Conservation (phyloP, 2,329 filamentous ascomycete genomes). For the Arthrobotrys pseudoclavata region DNA sequence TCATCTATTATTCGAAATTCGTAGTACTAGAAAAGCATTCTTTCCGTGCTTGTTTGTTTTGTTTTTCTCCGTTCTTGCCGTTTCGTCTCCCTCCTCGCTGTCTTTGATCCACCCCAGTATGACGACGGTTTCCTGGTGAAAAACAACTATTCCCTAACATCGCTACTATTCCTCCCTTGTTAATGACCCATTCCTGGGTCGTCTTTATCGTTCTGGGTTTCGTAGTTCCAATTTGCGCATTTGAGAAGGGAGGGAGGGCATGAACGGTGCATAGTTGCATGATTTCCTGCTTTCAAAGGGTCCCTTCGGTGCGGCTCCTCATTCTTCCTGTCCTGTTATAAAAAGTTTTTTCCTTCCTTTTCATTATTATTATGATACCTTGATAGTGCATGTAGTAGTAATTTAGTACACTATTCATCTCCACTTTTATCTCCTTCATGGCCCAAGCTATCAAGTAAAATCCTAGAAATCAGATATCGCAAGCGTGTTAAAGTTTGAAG, state of each 20-base stretch:
- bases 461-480: no score
- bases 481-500: no score
- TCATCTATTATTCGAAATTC: slow-evolving; percentile 30
- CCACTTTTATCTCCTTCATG: background rate
- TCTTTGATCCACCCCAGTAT: slow-evolving; percentile 2
- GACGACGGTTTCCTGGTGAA: slow-evolving; percentile 31
- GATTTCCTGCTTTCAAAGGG: slow-evolving; percentile 3
- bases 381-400: slow-evolving; percentile 27
- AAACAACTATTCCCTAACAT: slow-evolving; percentile 42
- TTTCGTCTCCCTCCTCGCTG: slow-evolving; percentile 19
- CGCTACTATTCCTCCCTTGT: background rate
- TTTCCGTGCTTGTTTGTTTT: slow-evolving; percentile 31
- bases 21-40: slow-evolving; percentile 58
- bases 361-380: slow-evolving; percentile 45
- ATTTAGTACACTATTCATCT: slow-evolving; percentile 6
- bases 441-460: no score
- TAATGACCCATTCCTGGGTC: slow-evolving; percentile 9
- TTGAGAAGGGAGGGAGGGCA: background rate
- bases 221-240: slow-evolving; percentile 22
- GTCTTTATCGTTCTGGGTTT: slow-evolving; percentile 6
- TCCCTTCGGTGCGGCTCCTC: slow-evolving; percentile 9
- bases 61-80: slow-evolving; percentile 17
- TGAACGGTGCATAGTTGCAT: slow-evolving; percentile 19
- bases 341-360: slow-evolving; percentile 33
- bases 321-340: slow-evolving; percentile 4